Percentiles rank a stretch among this genome's conserved stretches.
Evolutionary conservation across 2,329 filamentous ascomycete genomes (phyloP).

Genomic region (Xylariaceae sp.): DNA sequence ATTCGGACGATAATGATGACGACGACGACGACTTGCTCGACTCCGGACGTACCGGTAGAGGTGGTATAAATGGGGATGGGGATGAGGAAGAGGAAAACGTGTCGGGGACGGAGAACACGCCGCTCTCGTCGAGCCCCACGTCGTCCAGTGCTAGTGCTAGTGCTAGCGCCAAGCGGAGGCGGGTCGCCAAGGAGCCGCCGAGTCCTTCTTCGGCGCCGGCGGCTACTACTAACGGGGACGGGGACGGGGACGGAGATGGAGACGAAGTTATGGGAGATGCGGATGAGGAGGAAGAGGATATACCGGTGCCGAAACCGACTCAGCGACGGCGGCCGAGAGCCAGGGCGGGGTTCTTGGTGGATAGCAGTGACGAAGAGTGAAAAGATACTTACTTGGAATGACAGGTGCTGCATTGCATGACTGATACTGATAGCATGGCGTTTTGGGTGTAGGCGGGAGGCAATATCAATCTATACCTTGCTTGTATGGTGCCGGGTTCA

Average conservation of each 20-base stretch:
- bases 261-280: conserved; percentile 21
- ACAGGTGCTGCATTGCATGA: conserved; percentile 17
- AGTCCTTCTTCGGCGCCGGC: conserved; percentile 13
- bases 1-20: conserved; percentile 30
- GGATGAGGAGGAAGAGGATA: conserved; percentile 39
- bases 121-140: conserved; percentile 36
- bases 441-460: conserved; percentile 12
- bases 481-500: no score
- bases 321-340: conserved; percentile 38
- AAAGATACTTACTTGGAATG: conserved; percentile 15
- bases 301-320: conserved; percentile 31
- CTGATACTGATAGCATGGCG: conserved; percentile 11
- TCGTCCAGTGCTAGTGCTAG: conserved; percentile 16
- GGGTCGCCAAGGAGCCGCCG: conserved; percentile 22
- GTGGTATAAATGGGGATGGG: conserved; percentile 7
- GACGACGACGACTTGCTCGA: conserved; percentile 29
- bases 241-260: no score
- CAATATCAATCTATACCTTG: no score
- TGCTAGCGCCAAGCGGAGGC: conserved; percentile 26
- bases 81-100: conserved; percentile 23
- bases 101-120: conserved; percentile 32
- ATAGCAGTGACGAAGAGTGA: conserved; percentile 57
- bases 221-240: no score
- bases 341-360: conserved; percentile 50
- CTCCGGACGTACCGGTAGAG: conserved; percentile 13